Evolutionary conservation across 352 stramenopile species (phyloP), one percentile per base, ranked within the genome.

Genomic region (Pythium diclinum): DNA sequence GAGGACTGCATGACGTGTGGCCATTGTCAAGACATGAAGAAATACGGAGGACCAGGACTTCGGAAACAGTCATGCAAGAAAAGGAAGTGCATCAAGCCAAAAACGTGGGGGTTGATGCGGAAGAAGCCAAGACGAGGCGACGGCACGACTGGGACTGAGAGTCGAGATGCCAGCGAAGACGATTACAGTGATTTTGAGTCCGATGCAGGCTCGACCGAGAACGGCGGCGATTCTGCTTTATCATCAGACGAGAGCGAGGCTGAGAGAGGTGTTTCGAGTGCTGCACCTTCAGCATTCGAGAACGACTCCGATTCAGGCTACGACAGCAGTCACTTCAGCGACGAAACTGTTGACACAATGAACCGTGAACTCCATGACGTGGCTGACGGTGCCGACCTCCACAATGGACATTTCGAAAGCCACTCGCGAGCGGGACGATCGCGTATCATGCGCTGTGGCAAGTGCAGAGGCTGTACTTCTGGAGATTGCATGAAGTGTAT

Each of bases 11-110:
- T 94, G 86, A 80, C 81, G 61, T 96, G 87, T 63, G 86, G 83
- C 0, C 86, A 94, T 36, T 96, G 87, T 57, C 83, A 94, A 63
- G 87, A 96, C 58, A 96, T 94, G 87, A 94, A 94, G 59, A 96
- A 96, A 55, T 96, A 94, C 38, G 87, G 87, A 28, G 87, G 87
- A 9, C 87, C 87, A 21, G 87, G 87, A 5, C 71, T 94, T 58
- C 85, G 87, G 0, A 96, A 96, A 48, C 87, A 94, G 55, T 96
- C 85, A 23, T 96, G 87, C 72, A 96, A 93, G 61, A 82, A 88
- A 21, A 80, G 87, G 28, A 95, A 95, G 48, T 95, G 87, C 51
- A 65, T 89, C 16, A 89, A 88, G 34, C 84, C 87, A 10, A 85
- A 82, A 56, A 79, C 78, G 7, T 88, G 83, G 77, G 79, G 78